Percentiles rank a stretch among this genome's conserved stretches.
These are phyloP conservation scores for Pinus taeda DNA, from an alignment of 75 land plant species.

Conservation along the genomic window DNA sequence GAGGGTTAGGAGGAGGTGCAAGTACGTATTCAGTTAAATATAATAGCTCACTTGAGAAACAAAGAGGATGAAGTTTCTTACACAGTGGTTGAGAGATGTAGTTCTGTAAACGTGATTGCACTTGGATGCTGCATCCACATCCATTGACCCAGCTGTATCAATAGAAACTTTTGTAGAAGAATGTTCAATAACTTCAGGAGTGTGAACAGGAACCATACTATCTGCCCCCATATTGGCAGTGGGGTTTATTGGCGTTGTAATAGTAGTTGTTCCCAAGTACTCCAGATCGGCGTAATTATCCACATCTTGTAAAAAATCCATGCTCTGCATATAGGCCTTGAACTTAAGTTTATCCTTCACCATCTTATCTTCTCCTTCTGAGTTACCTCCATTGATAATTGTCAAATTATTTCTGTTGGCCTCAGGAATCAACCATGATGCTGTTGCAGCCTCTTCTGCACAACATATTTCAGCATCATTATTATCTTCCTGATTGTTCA, in stretches of 20 bases:
- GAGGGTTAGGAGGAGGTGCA: not conserved
- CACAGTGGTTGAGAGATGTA: constrained; percentile 43
- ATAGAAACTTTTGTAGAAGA: constrained; percentile 13
- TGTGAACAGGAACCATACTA: constrained; percentile 61
- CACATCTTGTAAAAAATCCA: constrained; percentile 32
- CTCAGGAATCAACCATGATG: constrained; percentile 45
- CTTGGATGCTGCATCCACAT: constrained; percentile 24
- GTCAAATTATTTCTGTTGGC: not conserved
- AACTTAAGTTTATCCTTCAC: not conserved
- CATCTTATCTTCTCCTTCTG: not conserved
- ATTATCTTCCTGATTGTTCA: constrained; percentile 14
- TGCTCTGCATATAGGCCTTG: constrained; percentile 11
- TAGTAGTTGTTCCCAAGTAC: constrained; percentile 12
- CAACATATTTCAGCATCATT: constrained; percentile 11
- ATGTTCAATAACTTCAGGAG: constrained; percentile 11
- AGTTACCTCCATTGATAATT: not conserved
- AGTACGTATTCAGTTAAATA: not conserved
- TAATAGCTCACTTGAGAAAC: not conserved
- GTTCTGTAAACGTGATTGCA: constrained; percentile 25
- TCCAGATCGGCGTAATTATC: constrained; percentile 61
- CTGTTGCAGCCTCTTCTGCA: constrained; percentile 41
- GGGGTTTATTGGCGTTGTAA: constrained; percentile 7
- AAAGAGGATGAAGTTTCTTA: constrained; percentile 18
- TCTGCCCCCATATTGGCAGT: constrained; percentile 19
- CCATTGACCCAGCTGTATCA: constrained; percentile 16